A percentile compares a stretch with the other conserved stretches of the same genome.
phyloP scores from a whole-genome alignment of 257 asterid genomes.

The Plectranthus barbatus region DNA sequence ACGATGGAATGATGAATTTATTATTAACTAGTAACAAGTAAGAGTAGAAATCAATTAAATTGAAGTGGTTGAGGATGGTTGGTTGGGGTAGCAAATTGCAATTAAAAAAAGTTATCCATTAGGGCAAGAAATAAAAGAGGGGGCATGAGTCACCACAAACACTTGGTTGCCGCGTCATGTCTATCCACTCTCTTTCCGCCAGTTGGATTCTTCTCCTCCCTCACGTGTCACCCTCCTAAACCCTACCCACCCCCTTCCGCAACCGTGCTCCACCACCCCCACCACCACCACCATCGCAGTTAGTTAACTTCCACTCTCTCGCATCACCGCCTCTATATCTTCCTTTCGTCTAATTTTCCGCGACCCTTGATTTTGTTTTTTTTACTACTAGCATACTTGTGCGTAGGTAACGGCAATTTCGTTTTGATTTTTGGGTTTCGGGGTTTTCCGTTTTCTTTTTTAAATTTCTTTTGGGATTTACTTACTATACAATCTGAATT shows the following conservation, averaged over 20 bases:
- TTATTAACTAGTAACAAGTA: too few species aligned
- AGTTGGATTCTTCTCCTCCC: slow-evolving; percentile 30
- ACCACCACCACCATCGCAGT: slow-evolving; percentile 14
- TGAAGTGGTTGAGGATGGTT: background rate
- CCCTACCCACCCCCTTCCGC: slow-evolving; percentile 25
- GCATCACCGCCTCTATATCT: background rate
- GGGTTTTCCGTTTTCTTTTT: background rate
- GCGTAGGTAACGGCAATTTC: background rate
- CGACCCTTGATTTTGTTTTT: background rate
- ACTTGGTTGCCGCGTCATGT: slow-evolving; percentile 39
- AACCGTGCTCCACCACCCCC: slow-evolving; percentile 11
- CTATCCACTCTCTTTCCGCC: slow-evolving; percentile 37
- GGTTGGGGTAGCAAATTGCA: background rate
- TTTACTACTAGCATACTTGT: background rate
- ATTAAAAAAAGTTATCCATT: slow-evolving; percentile 18
- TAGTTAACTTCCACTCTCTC: background rate
- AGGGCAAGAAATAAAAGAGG: background rate
- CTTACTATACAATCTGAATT: background rate
- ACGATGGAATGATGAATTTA: too few species aligned
- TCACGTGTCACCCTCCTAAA: slow-evolving; percentile 54
- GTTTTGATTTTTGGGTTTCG: background rate
- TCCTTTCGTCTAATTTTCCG: background rate
- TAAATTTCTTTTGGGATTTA: too few species aligned
- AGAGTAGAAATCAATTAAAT: too few species aligned
- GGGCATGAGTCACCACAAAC: slow-evolving; percentile 14